These are phyloP conservation scores for Amylostereum areolatum DNA, from an alignment of 1,284 basidiomycete species.

Conservation along the genomic window DNA sequence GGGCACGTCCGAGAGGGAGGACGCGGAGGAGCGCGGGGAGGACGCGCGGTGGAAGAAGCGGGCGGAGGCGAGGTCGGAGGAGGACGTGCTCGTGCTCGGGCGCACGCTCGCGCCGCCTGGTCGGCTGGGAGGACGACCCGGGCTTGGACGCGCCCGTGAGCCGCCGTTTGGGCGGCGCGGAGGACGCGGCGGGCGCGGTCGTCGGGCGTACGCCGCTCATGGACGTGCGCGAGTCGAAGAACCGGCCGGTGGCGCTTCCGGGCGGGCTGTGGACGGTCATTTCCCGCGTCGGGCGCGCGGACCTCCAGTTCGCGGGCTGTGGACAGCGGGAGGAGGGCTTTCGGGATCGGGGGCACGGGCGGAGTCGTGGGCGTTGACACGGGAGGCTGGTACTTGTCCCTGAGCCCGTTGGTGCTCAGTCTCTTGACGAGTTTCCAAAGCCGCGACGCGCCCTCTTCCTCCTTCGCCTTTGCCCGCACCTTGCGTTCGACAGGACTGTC, in stretches of 20 bases:
- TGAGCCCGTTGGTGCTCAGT: slow-evolving; percentile 56
- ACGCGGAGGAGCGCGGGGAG: slow-evolving; percentile 48
- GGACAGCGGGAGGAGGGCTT: slow-evolving; percentile 21
- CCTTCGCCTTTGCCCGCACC: slow-evolving; percentile 22
- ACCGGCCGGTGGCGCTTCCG: slow-evolving; percentile 13
- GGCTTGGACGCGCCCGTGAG: background rate
- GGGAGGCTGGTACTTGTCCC: slow-evolving; percentile 48
- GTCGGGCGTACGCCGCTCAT: slow-evolving; percentile 21
- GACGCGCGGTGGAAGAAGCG: slow-evolving; percentile 42
- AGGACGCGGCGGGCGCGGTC: slow-evolving; percentile 10
- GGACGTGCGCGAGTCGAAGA: slow-evolving; percentile 26
- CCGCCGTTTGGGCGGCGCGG: background rate
- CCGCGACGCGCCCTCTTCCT: slow-evolving; percentile 26
- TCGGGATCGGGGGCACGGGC: slow-evolving; percentile 57
- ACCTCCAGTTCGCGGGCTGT: slow-evolving; percentile 20
- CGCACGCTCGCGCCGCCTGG: slow-evolving; percentile 8
- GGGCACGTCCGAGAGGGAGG: slow-evolving; percentile 39
- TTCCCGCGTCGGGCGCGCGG: slow-evolving; percentile 6
- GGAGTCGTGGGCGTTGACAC: slow-evolving; percentile 19
- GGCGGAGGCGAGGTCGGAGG: slow-evolving; percentile 47
- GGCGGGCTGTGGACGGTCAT: slow-evolving; percentile 5
- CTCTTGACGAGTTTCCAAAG: slow-evolving; percentile 67
- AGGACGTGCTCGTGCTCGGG: slow-evolving; percentile 39
- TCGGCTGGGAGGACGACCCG: background rate
- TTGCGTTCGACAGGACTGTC: slow-evolving; percentile 4